These are phyloP conservation scores for Entonaema liquescens DNA, from an alignment of 495 filamentous ascomycete species.

Conservation along the genomic window DNA sequence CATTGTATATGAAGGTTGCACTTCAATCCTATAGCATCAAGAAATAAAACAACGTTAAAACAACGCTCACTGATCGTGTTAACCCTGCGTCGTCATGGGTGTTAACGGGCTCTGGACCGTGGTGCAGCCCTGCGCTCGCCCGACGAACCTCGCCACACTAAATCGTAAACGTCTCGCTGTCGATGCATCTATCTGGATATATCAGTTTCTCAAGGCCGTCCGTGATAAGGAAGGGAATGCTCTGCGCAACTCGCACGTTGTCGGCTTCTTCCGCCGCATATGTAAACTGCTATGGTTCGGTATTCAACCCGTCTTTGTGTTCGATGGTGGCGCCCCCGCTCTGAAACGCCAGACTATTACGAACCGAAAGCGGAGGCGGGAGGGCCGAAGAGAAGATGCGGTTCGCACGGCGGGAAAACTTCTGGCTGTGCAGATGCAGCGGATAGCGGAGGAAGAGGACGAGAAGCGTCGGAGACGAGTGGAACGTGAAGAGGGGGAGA, in stretches of 20 bases:
- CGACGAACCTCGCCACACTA: constrained; percentile 92
- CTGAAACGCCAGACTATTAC: constrained; percentile 92
- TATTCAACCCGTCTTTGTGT: constrained; percentile 97
- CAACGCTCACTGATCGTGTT: constrained; percentile 8
- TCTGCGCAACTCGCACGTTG: constrained; percentile 90
- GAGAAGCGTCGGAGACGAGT: constrained; percentile 65
- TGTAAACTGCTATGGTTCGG: constrained; percentile 97
- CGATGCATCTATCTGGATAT: constrained; percentile 99
- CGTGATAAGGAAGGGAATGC: constrained; percentile 98
- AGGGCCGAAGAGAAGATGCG: constrained; percentile 93
- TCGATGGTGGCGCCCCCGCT: constrained; percentile 92
- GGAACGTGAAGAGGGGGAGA: constrained; percentile 28
- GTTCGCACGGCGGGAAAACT: constrained; percentile 87
- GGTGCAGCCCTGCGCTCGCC: constrained; percentile 86
- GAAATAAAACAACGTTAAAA: too few relatives aligned
- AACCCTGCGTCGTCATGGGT: constrained; percentile 72
- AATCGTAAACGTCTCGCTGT: constrained; percentile 95
- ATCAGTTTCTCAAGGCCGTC: constrained; percentile 98
- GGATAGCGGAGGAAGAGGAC: constrained; percentile 83
- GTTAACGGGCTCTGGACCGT: constrained; percentile 97
- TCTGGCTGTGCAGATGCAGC: constrained; percentile 90
- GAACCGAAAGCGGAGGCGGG: constrained; percentile 77
- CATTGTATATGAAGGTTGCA: constrained; percentile 11
- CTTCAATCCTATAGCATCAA: constrained; percentile 9
- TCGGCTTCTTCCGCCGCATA: constrained; percentile 97